Base-by-base conservation (phyloP, 2,329 filamentous ascomycete species). In the Colletotrichum orbiculare region DNA sequence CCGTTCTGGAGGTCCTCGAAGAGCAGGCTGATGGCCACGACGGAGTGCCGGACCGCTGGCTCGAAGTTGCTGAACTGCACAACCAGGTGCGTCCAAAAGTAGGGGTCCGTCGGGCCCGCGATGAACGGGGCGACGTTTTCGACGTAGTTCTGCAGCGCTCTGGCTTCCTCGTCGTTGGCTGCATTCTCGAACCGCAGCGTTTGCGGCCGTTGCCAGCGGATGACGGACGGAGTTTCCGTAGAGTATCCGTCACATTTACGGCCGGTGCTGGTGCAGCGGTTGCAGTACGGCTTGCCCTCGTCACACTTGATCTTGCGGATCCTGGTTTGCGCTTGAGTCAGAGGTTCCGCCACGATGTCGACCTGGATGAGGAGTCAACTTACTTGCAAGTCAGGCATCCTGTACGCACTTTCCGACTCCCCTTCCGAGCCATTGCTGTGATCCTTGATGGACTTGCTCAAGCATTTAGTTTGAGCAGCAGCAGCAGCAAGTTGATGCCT, bases 251-350 rank as follows among this genome's bases (percentile, higher is more conserved):
- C 85, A 69, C 85, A 88, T 68, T 79, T 81, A 53, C 85, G 80
- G 13, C 85, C 84, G 2, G 85, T 87, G 62, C 80, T 83, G 15
- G 79, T 79, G 69, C 86, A 88, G 60, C 83, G 81, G 42, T 79
- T 74, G 68, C 86, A 88, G 47, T 72, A 75, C 1, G 85, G 85
- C 60, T 83, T 85, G 12, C 73, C 75, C 72, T 87, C 85, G 67
- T 86, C 85, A 71, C 85, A 88, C 72, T 87, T 87, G 53, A 87
- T 81, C 60, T 83, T 83, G 53, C 85, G 82, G 48, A 83, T 80
- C 72, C 83, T 86, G 56, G 12, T 5, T 13, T 4, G 13, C 4
- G 4, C 45, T 25, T 17, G 15, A 25, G 8, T 43, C n/a, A 7
- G n/a, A 6, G 10, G 4, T 10, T 2, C 9, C 17, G 4, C 12